Evolutionary conservation across 257 asterid species (phyloP), one percentile per base, ranked within the genome.

Genomic region (Nemophila menziesii): DNA sequence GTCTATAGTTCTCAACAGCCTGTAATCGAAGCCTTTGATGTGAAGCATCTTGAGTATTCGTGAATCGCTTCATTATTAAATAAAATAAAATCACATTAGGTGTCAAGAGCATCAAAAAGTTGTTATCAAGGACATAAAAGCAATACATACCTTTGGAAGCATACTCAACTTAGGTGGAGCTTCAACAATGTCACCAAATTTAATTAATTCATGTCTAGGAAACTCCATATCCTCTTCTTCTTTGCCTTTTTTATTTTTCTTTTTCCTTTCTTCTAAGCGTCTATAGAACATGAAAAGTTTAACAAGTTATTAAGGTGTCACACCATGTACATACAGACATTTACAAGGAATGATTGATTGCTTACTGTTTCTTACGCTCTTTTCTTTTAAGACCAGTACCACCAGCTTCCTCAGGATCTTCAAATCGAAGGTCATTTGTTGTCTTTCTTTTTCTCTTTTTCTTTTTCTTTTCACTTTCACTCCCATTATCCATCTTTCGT

Each of bases 321-420:
- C 19, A 47, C 22, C 20, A 49, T 22, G 5, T n/a, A 16, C 45
- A 46, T n/a, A 14, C 22, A 33, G 4, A 13, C 16, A 17, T 17
- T 37, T 13, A 18, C 8, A 15, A 18, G 20, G 26, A 51, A 15
- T 7, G n/a, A 19, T 43, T 7, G 57, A 20, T 45, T 16, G 15
- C 94, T 74, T 72, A 89, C 98, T 70, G 73, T 50, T 76, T 89
- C 73, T 64, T 79, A 54, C 80, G 94, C 61, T 89, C 95, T 67
- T 78, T 89, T 57, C 82, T 76, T 49, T 62, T 69, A 16, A 86
- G 70, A 57, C 71, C 75, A 61, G 60, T 55, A 60, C 46, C 67
- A 43, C 50, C 67, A 20, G 63, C 27, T 27, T 57, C 64, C 23
- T 55, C 83, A 29, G 53, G 17, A 20, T 62, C 42, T 50, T 67